Conservation (phyloP, 208 protist genomes). For the Acanthamoeba rhysodes region DNA sequence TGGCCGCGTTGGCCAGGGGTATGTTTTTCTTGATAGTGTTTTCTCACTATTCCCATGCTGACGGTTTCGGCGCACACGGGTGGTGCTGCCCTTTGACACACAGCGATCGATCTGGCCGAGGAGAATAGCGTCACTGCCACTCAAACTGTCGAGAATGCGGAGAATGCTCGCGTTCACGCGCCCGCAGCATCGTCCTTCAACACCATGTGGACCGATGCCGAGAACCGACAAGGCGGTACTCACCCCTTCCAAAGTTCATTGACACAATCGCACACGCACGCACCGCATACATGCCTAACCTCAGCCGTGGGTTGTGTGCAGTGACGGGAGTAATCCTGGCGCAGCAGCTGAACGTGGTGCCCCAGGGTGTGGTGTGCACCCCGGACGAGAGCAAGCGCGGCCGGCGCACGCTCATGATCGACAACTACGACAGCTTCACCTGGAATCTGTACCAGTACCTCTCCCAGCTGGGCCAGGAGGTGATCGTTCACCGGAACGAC, state of each 20-base stretch:
- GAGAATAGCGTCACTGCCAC: background rate
- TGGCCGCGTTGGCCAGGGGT: constrained; percentile 42
- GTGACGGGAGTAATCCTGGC: constrained; percentile 14
- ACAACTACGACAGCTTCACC: constrained; percentile 90
- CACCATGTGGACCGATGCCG: constrained; percentile 10
- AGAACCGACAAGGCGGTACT: background rate
- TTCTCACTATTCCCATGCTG: background rate
- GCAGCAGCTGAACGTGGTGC: background rate
- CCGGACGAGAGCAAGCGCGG: constrained; percentile 42
- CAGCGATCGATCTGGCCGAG: constrained; percentile 45
- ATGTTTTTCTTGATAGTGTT: background rate
- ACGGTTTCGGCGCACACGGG: background rate
- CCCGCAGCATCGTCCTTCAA: background rate
- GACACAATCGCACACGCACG: background rate
- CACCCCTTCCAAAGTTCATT: background rate
- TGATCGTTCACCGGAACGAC: constrained; percentile 77
- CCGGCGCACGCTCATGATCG: constrained; percentile 81
- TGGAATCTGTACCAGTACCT: constrained; percentile 89
- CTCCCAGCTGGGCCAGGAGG: constrained; percentile 74
- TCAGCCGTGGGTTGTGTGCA: background rate
- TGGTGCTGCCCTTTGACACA: background rate
- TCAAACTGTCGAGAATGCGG: background rate
- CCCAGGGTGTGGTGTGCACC: constrained; percentile 3
- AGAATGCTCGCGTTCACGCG: background rate
- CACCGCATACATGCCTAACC: background rate